Evolutionary conservation across 1,284 basidiomycete species (phyloP).

Genomic region (Cerrena zonata): DNA sequence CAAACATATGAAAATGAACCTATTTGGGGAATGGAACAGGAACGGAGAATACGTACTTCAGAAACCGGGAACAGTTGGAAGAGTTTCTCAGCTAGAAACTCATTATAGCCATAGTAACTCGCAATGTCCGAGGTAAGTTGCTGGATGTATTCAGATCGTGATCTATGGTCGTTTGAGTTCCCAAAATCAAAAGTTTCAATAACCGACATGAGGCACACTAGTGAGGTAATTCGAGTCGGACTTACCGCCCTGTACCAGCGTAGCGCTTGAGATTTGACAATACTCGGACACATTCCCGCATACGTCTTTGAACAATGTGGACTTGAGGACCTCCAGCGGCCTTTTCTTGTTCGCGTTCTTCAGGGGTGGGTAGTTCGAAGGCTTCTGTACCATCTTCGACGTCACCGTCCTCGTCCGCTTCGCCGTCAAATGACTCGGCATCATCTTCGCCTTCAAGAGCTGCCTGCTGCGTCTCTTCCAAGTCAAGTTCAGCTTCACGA

Average conservation of each 20-base stretch:
- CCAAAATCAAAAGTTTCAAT: not conserved
- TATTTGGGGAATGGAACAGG: slow-evolving; percentile 7
- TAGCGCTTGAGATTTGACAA: slow-evolving; percentile 71
- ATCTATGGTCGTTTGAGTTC: slow-evolving; percentile 36
- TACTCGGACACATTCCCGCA: slow-evolving; percentile 82
- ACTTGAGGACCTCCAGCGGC: slow-evolving; percentile 71
- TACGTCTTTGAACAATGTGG: slow-evolving; percentile 79
- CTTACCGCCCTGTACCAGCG: slow-evolving; percentile 68
- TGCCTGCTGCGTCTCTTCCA: slow-evolving; percentile 60
- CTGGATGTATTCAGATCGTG: slow-evolving; percentile 84
- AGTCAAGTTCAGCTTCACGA: slow-evolving; percentile 64
- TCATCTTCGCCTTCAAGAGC: slow-evolving; percentile 39
- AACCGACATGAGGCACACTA: not conserved
- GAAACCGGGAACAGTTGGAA: slow-evolving; percentile 90
- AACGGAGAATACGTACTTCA: too few relatives aligned
- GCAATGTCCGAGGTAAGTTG: slow-evolving; percentile 86
- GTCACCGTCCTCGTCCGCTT: slow-evolving; percentile 56
- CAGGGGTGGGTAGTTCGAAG: slow-evolving; percentile 75
- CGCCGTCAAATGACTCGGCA: slow-evolving; percentile 47
- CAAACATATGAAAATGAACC: not conserved
- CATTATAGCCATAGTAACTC: slow-evolving; percentile 97
- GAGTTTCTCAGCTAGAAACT: slow-evolving; percentile 90
- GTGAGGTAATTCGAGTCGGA: slow-evolving; percentile 7
- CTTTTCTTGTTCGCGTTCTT: slow-evolving; percentile 78
- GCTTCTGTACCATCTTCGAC: slow-evolving; percentile 54